Evolutionary conservation across 805 yeast species (phyloP).

Genomic region (Wickerhamiella sergipiensis): DNA sequence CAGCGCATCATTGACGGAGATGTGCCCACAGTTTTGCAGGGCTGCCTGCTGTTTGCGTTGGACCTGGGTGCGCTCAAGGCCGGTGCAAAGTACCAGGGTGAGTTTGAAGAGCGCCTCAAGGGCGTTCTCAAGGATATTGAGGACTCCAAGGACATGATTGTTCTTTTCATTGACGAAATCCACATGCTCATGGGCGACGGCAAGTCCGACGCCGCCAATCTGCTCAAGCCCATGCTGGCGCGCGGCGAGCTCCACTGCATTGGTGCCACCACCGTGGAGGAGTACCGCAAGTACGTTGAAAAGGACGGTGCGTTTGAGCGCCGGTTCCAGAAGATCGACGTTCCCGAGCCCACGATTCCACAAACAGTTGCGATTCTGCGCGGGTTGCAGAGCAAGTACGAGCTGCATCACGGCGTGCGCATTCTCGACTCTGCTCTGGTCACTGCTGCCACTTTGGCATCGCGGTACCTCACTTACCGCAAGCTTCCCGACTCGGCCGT

Average conservation of each 20-base stretch:
- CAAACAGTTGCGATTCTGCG: slow-evolving; percentile 94
- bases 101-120: slow-evolving; percentile 93
- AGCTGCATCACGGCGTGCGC: slow-evolving; percentile 94
- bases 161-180: slow-evolving; percentile 91
- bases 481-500: slow-evolving; percentile 95
- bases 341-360: slow-evolving; percentile 79
- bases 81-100: slow-evolving; percentile 98
- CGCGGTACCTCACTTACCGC: slow-evolving; percentile 87
- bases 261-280: slow-evolving; percentile 95
- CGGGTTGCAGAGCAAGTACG: slow-evolving; percentile 90
- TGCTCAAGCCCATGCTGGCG: slow-evolving; percentile 92
- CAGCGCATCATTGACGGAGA: slow-evolving; percentile 93
- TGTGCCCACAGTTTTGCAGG: slow-evolving; percentile 77
- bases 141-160: slow-evolving; percentile 70
- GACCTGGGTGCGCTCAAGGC: slow-evolving; percentile 96
- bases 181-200: slow-evolving; percentile 99
- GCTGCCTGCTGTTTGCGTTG: slow-evolving; percentile 69
- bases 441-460: slow-evolving; percentile 86
- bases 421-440: slow-evolving; percentile 90
- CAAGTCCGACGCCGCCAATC: slow-evolving; percentile 90
- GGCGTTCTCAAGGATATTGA: slow-evolving; percentile 93
- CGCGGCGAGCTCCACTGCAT: slow-evolving; percentile 93
- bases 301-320: slow-evolving; percentile 98
- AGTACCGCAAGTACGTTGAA: slow-evolving; percentile 82
- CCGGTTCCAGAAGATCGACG: slow-evolving; percentile 95